Evolutionary conservation across 2,329 filamentous ascomycete species (phyloP).

Genomic region (Aspergillus vadensis): DNA sequence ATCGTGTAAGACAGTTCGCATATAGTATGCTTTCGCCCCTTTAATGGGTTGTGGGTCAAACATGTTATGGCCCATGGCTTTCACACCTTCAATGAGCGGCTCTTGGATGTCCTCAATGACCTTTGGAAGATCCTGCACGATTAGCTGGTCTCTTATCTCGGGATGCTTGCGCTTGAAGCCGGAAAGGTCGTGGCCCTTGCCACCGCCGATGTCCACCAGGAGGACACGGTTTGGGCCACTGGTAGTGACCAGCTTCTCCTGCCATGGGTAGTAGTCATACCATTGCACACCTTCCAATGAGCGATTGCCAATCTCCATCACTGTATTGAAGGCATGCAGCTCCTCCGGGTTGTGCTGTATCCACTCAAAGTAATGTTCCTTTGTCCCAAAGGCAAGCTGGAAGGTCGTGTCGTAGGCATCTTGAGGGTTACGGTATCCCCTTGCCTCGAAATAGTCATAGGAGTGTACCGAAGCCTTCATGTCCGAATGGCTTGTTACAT

Average conservation of each 20-base stretch:
- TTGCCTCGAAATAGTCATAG: slow-evolving; percentile 30
- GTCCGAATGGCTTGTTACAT: slow-evolving; percentile 1
- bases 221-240: slow-evolving; percentile 4
- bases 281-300: slow-evolving; percentile 9
- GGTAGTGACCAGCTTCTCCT: slow-evolving; percentile 7
- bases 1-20: slow-evolving; percentile 31
- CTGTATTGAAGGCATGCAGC: slow-evolving; percentile 31
- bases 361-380: slow-evolving; percentile 32
- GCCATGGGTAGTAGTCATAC: slow-evolving; percentile 23
- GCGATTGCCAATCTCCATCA: slow-evolving; percentile 24
- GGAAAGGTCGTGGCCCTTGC: slow-evolving; percentile 36
- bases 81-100: slow-evolving; percentile 19
- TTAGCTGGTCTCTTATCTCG: slow-evolving; percentile 28
- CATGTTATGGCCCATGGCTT: slow-evolving; percentile 15
- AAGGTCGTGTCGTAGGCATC: slow-evolving; percentile 33
- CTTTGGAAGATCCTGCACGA: slow-evolving; percentile 42
- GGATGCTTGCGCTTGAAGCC: slow-evolving; percentile 33
- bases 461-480: slow-evolving; percentile 21
- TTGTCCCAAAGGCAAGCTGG: slow-evolving; percentile 28
- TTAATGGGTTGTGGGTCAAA: slow-evolving; percentile 24
- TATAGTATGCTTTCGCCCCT: slow-evolving; percentile 30
- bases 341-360: slow-evolving; percentile 22
- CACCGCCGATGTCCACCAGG: slow-evolving; percentile 45
- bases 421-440: slow-evolving; percentile 31
- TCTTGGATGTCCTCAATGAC: slow-evolving; percentile 28